These are phyloP conservation scores for Zasmidium cellare DNA, from an alignment of 2,329 filamentous ascomycete species.

Conservation along the genomic window DNA sequence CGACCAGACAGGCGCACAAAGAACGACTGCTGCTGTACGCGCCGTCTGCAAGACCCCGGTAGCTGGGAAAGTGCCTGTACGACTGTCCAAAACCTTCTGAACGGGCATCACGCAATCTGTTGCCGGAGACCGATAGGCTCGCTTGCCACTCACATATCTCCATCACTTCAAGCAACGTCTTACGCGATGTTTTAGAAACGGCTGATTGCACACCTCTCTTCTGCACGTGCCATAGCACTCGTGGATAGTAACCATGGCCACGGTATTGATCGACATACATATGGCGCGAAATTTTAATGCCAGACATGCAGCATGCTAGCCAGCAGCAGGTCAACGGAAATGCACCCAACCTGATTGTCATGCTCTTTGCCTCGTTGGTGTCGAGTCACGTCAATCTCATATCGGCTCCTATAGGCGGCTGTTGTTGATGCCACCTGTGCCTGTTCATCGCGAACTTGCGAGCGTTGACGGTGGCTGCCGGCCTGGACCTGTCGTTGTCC, in stretches of 20 bases:
- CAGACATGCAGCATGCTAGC: not conserved
- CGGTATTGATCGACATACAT: conserved; percentile 4
- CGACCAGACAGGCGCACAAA: not conserved
- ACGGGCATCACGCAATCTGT: conserved; percentile 7
- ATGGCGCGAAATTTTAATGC: not conserved
- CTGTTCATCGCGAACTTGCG: not conserved
- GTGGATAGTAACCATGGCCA: not conserved
- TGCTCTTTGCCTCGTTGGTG: not conserved
- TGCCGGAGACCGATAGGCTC: conserved; percentile 14
- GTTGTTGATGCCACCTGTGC: not conserved
- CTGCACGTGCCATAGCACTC: conserved; percentile 11
- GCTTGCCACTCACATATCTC: conserved; percentile 9
- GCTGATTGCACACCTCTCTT: conserved; percentile 6
- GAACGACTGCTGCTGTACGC: conserved; percentile 1
- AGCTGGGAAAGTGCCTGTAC: not conserved
- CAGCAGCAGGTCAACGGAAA: too few relatives aligned
- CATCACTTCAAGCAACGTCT: not conserved
- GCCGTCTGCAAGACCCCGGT: not conserved
- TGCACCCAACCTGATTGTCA: not conserved
- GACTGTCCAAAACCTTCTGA: not conserved
- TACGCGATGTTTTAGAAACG: conserved; percentile 3
- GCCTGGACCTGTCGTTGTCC: not conserved
- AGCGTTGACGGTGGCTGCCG: not conserved
- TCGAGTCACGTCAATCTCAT: not conserved
- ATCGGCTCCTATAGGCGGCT: not conserved